Evolutionary conservation across 306 rosid genomes (phyloP), one percentile per base, ranked within the genome.

Genomic region (Vicia faba): DNA sequence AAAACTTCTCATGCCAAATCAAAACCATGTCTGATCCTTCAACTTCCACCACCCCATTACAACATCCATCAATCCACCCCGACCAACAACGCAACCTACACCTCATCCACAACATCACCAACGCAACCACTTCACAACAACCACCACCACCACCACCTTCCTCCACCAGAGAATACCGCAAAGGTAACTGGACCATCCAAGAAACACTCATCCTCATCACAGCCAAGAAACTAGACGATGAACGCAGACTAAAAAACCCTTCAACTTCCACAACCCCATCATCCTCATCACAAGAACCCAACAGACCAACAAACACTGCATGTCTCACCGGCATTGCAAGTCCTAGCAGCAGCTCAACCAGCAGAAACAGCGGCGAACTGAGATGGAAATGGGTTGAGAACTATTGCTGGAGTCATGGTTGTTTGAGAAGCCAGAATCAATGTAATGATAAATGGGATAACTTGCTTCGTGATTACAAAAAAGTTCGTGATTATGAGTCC

Each of bases 331-430:
- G 19, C 73, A 54, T 13, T 55, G 38, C 61, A 12, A 11, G 61
- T 28, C 18, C 75, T 3, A 55, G 53, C 6, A 23, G 31, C 7
- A 54, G 28, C 65, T 44, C 72, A 1, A 58, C 20, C 7, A 25
- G 48, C 39, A 79, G 85, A 2, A 78, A n/a, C 25, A 81, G 81
- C 13, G 86, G 91, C 0, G 89, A 86, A 64, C 48, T 86, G 0
- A 29, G 92, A 28, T 86, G 92, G 92, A 86, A 86, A 40, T 84
- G 92, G 89, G 92, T 86, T 0, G 92, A 86, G 56, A 84, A 86
- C 62, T 86, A 86, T 73, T 86, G 92, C 78, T 86, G 92, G 92
- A 84, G 23, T 70, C 80, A 75, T 2, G 92, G 87, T 0, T 86
- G 92, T 31, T 58, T 78, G 2, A 72, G 92, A 54, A 84, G 89